Percentiles rank a stretch among this genome's conserved stretches.
These are phyloP conservation scores for Lojkania enalia DNA, from an alignment of 2,329 filamentous ascomycete genomes.

Conservation along the genomic window DNA sequence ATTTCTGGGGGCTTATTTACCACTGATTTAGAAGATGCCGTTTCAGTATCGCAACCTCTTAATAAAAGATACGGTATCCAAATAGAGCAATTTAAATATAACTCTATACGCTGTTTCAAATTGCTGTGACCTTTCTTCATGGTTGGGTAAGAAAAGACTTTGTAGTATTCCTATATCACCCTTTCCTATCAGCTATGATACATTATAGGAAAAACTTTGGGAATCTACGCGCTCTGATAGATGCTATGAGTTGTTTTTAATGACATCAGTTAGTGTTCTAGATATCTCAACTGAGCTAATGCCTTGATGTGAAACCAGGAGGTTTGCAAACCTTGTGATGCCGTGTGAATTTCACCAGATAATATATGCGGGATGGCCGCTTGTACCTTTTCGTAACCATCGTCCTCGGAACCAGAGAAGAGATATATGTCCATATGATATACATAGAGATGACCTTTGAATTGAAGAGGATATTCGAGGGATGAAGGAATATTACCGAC, in stretches of 20 bases:
- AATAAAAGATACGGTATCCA: not conserved
- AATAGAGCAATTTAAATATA: not conserved
- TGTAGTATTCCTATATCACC: not conserved
- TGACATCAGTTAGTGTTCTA: not conserved
- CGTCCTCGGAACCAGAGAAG: constrained; percentile 9
- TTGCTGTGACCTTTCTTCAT: not conserved
- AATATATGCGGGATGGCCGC: constrained; percentile 1
- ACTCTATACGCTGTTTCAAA: not conserved
- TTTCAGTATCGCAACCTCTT: not conserved
- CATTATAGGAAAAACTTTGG: too few species aligned
- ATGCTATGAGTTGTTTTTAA: not conserved
- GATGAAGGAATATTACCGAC: constrained; percentile 6
- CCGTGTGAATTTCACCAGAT: constrained; percentile 1
- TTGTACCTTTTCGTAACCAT: constrained; percentile 6
- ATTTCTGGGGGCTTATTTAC: not conserved
- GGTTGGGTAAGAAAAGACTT: not conserved
- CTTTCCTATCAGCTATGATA: too few species aligned
- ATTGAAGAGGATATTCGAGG: constrained; percentile 1
- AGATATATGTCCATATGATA: constrained; percentile 12
- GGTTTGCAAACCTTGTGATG: not conserved
- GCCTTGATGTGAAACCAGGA: not conserved
- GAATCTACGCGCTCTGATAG: not conserved
- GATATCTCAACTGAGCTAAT: not conserved
- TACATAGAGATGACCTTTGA: constrained; percentile 3
- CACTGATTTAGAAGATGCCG: not conserved